Evolutionary conservation across 2,329 filamentous ascomycete genomes (phyloP).

Genomic region (Dryadomyces quercivorus): DNA sequence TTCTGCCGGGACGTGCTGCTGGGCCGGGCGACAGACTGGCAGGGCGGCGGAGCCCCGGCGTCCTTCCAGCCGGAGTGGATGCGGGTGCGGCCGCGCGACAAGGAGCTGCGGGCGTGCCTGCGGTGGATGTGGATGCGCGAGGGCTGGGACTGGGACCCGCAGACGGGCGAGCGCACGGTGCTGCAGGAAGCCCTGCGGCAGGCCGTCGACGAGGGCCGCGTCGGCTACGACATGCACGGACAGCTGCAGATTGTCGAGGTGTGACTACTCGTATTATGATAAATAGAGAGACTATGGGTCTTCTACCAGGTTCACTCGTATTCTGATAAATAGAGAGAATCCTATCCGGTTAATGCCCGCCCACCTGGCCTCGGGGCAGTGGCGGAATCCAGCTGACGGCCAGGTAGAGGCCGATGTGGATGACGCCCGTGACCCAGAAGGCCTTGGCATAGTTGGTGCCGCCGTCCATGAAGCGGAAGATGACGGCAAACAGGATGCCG

Average conservation of each 20-base stretch:
- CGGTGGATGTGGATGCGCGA: constrained; percentile 88
- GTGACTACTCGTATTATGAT: no score
- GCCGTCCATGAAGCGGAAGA: constrained; percentile 60
- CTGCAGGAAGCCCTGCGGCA: constrained; percentile 39
- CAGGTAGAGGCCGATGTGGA: constrained; percentile 60
- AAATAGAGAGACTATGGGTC: no score
- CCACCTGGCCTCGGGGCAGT: constrained; percentile 40
- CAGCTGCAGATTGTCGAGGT: constrained; percentile 19
- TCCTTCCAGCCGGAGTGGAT: constrained; percentile 83
- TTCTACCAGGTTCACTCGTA: no score
- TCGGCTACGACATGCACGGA: constrained; percentile 41
- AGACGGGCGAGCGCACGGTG: constrained; percentile 49
- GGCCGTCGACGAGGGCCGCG: constrained; percentile 44
- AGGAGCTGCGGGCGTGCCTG: constrained; percentile 77
- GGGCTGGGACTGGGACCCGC: constrained; percentile 69
- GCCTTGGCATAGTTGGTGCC: constrained; percentile 54
- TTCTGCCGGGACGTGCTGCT: constrained; percentile 76
- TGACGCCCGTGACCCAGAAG: constrained; percentile 73
- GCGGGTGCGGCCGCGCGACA: constrained; percentile 69
- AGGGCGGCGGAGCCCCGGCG: constrained; percentile 34
- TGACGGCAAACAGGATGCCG: constrained; percentile 71
- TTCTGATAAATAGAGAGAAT: no score
- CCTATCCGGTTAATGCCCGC: constrained; percentile 23
- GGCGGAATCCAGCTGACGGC: constrained; percentile 44
- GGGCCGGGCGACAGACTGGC: constrained; percentile 53